These are phyloP conservation scores for Potentilla sterilis DNA, from an alignment of 306 rosid species.

Conservation along the genomic window DNA sequence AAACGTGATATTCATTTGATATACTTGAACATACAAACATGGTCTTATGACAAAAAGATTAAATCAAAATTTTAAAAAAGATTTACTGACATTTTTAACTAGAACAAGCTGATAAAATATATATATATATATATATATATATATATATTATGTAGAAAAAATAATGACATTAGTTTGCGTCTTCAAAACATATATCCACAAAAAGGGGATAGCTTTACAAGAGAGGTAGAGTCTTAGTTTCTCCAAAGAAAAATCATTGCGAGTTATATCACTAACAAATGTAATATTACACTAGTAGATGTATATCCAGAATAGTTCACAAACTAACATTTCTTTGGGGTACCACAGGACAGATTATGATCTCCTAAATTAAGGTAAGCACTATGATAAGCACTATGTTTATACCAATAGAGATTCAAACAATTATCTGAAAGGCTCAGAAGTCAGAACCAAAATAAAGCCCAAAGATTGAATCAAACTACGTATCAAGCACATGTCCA, in stretches of 20 bases:
- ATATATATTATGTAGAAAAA: too few species aligned
- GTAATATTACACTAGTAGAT: neutral
- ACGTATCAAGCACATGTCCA: neutral
- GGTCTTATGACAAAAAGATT: neutral
- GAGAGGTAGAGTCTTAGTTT: neutral
- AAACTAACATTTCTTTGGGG: neutral
- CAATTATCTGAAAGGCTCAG: neutral
- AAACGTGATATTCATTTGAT: too few species aligned
- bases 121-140: too few species aligned
- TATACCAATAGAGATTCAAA: neutral
- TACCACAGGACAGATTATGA: neutral
- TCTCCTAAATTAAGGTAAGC: neutral
- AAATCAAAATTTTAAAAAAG: neutral
- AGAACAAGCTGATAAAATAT: neutral
- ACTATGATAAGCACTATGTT: neutral
- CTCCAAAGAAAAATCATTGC: neutral
- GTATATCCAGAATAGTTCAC: neutral
- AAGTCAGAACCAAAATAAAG: neutral
- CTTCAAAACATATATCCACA: neutral
- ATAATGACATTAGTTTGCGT: neutral
- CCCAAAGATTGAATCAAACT: slow-evolving; percentile 2
- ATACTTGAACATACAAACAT: neutral
- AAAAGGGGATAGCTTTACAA: neutral
- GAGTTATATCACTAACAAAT: neutral
- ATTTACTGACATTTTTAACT: neutral